Percentiles rank a stretch among this genome's conserved stretches.
Conservation (phyloP, 495 filamentous ascomycete genomes). For the Umbilicaria muhlenbergii region DNA sequence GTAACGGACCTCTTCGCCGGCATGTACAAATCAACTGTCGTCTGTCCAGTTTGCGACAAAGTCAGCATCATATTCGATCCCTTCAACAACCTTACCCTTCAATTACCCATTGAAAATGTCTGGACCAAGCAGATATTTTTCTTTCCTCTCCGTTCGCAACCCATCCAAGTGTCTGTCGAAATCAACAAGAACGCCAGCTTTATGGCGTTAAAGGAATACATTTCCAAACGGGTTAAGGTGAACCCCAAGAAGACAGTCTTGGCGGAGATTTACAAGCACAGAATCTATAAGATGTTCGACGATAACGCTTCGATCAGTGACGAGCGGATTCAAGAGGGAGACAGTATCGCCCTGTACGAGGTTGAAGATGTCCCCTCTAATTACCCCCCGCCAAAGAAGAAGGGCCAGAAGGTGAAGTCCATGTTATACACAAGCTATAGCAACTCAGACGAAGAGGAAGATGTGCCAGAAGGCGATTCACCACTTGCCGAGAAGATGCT, state of each 20-base stretch:
- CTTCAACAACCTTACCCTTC: conserved; percentile 86
- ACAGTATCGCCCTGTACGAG: conserved; percentile 62
- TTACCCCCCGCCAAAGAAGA: conserved; percentile 37
- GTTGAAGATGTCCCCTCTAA: conserved; percentile 69
- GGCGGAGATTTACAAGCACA: conserved; percentile 61
- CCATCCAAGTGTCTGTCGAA: conserved; percentile 64
- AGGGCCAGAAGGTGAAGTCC: conserved; percentile 23
- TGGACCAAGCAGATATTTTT: conserved; percentile 61
- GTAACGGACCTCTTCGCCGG: conserved; percentile 90
- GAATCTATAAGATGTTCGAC: conserved; percentile 72
- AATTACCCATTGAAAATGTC: conserved; percentile 67
- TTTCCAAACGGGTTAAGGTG: conserved; percentile 49
- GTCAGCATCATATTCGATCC: conserved; percentile 98
- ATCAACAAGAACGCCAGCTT: conserved; percentile 71
- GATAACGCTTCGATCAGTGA: conserved; percentile 51
- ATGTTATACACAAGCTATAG: conserved; percentile 25
- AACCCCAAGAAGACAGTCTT: conserved; percentile 45
- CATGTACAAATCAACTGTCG: conserved; percentile 93
- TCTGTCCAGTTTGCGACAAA: conserved; percentile 82
- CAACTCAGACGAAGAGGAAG: conserved; percentile 39
- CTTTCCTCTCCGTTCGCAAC: conserved; percentile 49
- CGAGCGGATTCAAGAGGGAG: conserved; percentile 41
- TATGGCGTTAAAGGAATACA: conserved; percentile 54
- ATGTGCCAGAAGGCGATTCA: conserved; percentile 40
- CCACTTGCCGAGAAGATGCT: conserved; percentile 54